These are phyloP conservation scores for Gracilaria gracilis DNA, from an alignment of 23 red algal species.

Conservation along the genomic window DNA sequence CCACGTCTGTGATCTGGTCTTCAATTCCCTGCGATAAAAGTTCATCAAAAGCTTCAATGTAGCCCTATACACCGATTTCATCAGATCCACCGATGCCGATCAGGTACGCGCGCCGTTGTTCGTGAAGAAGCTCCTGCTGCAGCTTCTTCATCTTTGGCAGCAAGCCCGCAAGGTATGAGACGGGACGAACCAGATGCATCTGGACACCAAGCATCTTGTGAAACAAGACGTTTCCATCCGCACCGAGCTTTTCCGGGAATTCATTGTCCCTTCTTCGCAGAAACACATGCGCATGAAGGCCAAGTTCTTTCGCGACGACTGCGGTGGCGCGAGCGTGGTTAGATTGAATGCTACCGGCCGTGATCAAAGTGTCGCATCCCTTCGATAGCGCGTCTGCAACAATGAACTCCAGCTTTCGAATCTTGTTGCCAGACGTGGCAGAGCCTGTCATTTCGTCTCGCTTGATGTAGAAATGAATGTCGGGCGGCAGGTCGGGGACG, in stretches of 20 bases:
- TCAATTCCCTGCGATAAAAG: conserved; percentile 48
- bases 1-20: conserved; percentile 60
- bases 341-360: conserved; percentile 52
- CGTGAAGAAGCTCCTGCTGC: conserved; percentile 1
- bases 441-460: conserved; percentile 73
- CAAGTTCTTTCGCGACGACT: conserved; percentile 60
- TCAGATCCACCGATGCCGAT: conserved; percentile 83
- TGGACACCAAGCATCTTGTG: conserved; percentile 65
- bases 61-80: conserved; percentile 76
- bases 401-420: conserved; percentile 81
- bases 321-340: conserved; percentile 79
- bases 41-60: conserved; percentile 71
- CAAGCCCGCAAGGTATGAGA: conserved; percentile 44
- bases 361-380: conserved; percentile 53
- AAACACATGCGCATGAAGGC: conserved; percentile 70
- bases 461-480: conserved; percentile 62
- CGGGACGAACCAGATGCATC: conserved; percentile 66
- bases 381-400: conserved; percentile 61
- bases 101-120: conserved; percentile 45
- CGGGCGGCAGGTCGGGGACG: not conserved
- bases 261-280: conserved; percentile 41
- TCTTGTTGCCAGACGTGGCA: conserved; percentile 68
- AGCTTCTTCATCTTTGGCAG: conserved; percentile 49
- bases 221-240: conserved; percentile 61
- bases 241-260: conserved; percentile 21